Evolutionary conservation across 768 basidiomycete genomes (phyloP), one percentile per base, ranked within the genome.

Genomic region (Serendipita indica): DNA sequence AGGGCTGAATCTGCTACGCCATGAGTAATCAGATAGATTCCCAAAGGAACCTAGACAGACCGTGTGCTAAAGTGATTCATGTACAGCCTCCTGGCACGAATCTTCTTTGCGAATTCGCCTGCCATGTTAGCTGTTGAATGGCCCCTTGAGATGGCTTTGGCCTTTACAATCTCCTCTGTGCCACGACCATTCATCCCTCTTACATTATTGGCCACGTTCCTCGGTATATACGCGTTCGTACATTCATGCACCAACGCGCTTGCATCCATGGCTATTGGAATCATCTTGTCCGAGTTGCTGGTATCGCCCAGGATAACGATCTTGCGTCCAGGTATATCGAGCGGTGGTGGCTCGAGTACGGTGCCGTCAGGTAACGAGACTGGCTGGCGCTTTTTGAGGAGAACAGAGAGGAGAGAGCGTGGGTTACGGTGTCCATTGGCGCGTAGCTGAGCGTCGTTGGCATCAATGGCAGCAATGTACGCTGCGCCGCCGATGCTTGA

Each of bases 211-310:
- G 82, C 81, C 58, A 84, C 74, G 49, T 72, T 64, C 1, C 60
- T 65, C 0, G 84, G 81, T 34, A 92, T 79, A 62, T 75, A 77
- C 0, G 83, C 81, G 65, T 91, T 88, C 1, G 86, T 89, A 1
- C 83, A 80, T 69, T 92, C 89, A 68, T 92, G 90, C n/a, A 91
- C 73, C 18, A 91, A 75, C n/a, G 91, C 73, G 28, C 82, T 79
- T 30, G 83, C 78, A 57, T 79, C 79, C 66, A 69, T 67, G 18
- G 85, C 85, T 22, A 87, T 75, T 7, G 79, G 79, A n/a, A 76
- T 69, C 54, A 86, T 77, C 1, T 72, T 39, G 3, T 54, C 63
- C 16, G 71, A 75, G 64, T 90, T 82, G 62, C 71, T 79, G 1
- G 86, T 89, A 66, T 91, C 88, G 0, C 89, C 89, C 3, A 90